Evolutionary conservation across 2,329 filamentous ascomycete species (phyloP).

Genomic region (Ophiocordyceps robertsii): DNA sequence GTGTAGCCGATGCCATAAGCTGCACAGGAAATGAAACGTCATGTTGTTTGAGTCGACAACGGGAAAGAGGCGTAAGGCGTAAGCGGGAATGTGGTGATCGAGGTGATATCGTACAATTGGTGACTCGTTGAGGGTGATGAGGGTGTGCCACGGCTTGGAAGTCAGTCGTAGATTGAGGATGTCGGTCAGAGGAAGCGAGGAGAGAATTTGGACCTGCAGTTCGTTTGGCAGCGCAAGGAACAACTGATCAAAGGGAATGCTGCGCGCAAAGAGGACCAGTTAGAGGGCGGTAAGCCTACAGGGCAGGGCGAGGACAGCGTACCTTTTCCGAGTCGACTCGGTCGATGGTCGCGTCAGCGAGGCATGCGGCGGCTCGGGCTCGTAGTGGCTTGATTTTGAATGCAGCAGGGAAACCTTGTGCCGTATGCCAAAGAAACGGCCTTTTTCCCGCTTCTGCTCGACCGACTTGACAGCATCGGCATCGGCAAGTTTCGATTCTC

Average conservation of each 20-base stretch:
- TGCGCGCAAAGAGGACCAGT: slow-evolving; percentile 10
- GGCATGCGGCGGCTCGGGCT: slow-evolving; percentile 5
- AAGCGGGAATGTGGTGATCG: slow-evolving; percentile 43
- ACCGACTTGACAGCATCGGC: slow-evolving; percentile 13
- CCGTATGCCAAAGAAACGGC: slow-evolving; percentile 27
- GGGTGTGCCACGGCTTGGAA: slow-evolving; percentile 44
- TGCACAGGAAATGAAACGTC: slow-evolving; percentile 48
- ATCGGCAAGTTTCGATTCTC: slow-evolving; percentile 22
- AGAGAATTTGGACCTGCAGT: slow-evolving; percentile 49
- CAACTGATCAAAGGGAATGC: slow-evolving; percentile 39
- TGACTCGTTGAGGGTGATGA: slow-evolving; percentile 46
- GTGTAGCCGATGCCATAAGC: slow-evolving; percentile 52
- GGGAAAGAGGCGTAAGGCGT: slow-evolving; percentile 47
- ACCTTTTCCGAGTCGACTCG: slow-evolving; percentile 21
- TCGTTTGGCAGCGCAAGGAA: slow-evolving; percentile 47
- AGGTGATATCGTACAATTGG: slow-evolving; percentile 50
- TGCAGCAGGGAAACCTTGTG: slow-evolving; percentile 23
- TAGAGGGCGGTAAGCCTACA: slow-evolving; percentile 4
- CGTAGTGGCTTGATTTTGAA: slow-evolving; percentile 15
- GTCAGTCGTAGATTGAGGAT: slow-evolving; percentile 44
- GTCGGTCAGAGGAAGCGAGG: slow-evolving; percentile 44
- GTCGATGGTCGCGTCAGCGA: slow-evolving; percentile 9
- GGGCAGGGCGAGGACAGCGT: neutral
- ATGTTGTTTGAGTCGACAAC: slow-evolving; percentile 30
- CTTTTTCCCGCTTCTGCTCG: slow-evolving; percentile 27